These are phyloP conservation scores for Rhododendron mucronatum DNA, from an alignment of 148 eudicot species.

Conservation along the genomic window DNA sequence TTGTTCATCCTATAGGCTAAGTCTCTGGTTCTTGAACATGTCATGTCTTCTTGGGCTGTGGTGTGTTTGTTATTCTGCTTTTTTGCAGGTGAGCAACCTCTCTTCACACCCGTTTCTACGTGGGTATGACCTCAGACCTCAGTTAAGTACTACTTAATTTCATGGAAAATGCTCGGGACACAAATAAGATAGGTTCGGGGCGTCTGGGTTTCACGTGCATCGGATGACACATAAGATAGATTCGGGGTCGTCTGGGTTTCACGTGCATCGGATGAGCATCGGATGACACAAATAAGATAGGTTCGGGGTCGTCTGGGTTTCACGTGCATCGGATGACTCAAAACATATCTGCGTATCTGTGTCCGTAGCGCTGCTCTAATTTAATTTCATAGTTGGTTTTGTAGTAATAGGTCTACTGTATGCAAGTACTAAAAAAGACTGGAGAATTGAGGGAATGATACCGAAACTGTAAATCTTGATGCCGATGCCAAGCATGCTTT, in stretches of 20 bases:
- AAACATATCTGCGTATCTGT: background rate
- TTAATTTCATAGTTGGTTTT: background rate
- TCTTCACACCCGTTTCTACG: background rate
- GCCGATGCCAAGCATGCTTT: conserved; percentile 42
- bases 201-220: background rate
- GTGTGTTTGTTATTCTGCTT: background rate
- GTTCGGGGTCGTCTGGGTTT: background rate
- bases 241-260: background rate
- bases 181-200: background rate
- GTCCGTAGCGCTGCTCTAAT: background rate
- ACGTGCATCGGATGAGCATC: too few species aligned
- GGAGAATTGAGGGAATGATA: conserved; percentile 8
- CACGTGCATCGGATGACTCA: background rate
- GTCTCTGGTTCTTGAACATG: background rate
- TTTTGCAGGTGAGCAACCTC: background rate
- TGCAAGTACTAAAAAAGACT: background rate
- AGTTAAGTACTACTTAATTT: background rate
- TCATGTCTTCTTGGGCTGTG: too few species aligned
- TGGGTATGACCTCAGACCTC: conserved; percentile 6
- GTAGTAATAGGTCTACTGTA: background rate
- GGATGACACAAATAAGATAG: background rate
- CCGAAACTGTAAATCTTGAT: conserved; percentile 46
- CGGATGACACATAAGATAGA: background rate
- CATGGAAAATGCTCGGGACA: background rate
- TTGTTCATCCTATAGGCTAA: background rate